phyloP scores from a whole-genome alignment of 2,329 filamentous ascomycete species.

The Cladosporium oxysporum region DNA sequence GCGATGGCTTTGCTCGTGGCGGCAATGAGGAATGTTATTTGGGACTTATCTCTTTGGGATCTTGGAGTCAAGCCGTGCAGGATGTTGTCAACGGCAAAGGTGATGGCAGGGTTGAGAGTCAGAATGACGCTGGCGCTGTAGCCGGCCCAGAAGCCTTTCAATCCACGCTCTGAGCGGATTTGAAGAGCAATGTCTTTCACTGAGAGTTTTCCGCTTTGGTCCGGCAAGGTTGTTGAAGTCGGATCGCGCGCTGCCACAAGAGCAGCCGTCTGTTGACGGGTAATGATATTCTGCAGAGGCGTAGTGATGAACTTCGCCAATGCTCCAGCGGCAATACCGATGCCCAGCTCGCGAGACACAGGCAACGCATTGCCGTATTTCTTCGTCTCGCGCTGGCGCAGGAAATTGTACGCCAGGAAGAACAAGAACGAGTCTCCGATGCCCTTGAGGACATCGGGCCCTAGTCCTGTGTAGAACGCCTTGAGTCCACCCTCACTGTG shows the following conservation, averaged over 20 bases:
- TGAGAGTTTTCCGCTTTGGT: conserved; percentile 36
- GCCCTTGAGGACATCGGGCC: conserved; percentile 48
- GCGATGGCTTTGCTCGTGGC: conserved; percentile 78
- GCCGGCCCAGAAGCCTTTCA: conserved; percentile 81
- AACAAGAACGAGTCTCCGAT: conserved; percentile 77
- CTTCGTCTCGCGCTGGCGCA: conserved; percentile 45
- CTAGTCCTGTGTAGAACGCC: conserved; percentile 63
- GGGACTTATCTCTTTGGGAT: conserved; percentile 53
- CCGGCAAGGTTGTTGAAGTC: conserved; percentile 30
- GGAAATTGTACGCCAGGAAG: conserved; percentile 74
- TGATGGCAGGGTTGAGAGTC: conserved; percentile 82
- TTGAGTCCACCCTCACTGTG: conserved; percentile 66
- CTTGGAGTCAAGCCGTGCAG: conserved; percentile 64
- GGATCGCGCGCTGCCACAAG: conserved; percentile 48
- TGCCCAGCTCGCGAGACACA: conserved; percentile 69
- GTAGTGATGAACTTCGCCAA: conserved; percentile 75
- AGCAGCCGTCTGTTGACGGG: conserved; percentile 73
- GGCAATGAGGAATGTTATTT: conserved; percentile 65
- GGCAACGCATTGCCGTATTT: conserved; percentile 46
- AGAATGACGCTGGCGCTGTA: conserved; percentile 79
- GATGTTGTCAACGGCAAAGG: conserved; percentile 77
- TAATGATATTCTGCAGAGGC: conserved; percentile 79
- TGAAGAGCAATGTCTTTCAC: conserved; percentile 61
- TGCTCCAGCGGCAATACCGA: conserved; percentile 73
- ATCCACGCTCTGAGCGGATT: conserved; percentile 69